Conservation (phyloP, 1,284 basidiomycete genomes). For the Mixia osmundae region DNA sequence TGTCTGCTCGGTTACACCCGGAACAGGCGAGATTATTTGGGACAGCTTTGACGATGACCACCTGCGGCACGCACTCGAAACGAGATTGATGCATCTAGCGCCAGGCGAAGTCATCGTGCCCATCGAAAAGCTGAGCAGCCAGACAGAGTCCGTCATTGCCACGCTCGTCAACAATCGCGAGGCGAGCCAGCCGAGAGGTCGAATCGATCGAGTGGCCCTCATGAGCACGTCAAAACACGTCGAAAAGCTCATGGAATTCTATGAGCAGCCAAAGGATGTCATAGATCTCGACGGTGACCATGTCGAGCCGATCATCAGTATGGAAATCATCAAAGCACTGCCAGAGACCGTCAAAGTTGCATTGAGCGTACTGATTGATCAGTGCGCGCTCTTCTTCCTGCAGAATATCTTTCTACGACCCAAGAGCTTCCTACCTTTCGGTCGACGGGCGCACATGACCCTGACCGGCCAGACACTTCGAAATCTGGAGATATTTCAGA, state of each 20-base stretch:
- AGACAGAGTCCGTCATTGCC: constrained; percentile 29
- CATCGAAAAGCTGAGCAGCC: constrained; percentile 29
- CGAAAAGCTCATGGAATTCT: neutral
- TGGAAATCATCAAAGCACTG: neutral
- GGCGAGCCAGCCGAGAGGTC: neutral
- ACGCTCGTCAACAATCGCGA: neutral
- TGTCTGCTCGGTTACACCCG: constrained; percentile 55
- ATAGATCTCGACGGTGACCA: neutral
- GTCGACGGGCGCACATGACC: constrained; percentile 59
- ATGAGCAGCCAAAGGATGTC: neutral
- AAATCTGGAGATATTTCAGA: constrained; percentile 79
- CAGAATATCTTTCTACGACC: constrained; percentile 49
- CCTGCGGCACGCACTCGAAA: constrained; percentile 77
- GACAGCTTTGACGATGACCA: constrained; percentile 46
- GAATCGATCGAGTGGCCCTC: neutral
- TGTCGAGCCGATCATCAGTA: neutral
- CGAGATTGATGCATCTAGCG: constrained; percentile 52
- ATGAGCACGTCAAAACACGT: neutral
- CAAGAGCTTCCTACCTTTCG: constrained; percentile 42
- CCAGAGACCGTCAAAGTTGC: constrained; percentile 27
- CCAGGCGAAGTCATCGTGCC: constrained; percentile 64
- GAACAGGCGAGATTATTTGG: constrained; percentile 75
- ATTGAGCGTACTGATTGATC: constrained; percentile 47
- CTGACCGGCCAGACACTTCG: constrained; percentile 65
- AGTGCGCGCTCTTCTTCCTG: constrained; percentile 52